phyloP scores from a whole-genome alignment of 176 grass and related monocot genomes.

The Aegilops speltoides region DNA sequence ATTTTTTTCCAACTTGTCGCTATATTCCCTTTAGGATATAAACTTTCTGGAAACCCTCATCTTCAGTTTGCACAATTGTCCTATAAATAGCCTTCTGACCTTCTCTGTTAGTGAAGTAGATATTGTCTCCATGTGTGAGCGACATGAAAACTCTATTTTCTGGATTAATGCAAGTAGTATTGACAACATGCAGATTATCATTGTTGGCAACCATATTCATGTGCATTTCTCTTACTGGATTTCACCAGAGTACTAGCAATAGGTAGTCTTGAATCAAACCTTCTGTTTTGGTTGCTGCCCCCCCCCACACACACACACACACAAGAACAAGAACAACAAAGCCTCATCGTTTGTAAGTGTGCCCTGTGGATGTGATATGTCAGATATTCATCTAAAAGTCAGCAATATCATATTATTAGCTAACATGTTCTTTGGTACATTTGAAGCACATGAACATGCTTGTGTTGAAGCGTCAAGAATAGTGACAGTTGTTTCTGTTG shows the following conservation, averaged over 20 bases:
- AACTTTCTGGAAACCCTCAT: neutral
- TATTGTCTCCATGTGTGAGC: neutral
- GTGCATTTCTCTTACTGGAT: slow-evolving; percentile 5
- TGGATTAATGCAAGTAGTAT: neutral
- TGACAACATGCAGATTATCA: slow-evolving; percentile 9
- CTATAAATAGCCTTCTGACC: neutral
- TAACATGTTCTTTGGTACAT: neutral
- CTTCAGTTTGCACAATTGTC: slow-evolving; percentile 1
- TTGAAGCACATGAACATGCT: neutral
- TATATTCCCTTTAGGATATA: neutral
- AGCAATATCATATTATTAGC: neutral
- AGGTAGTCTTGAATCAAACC: slow-evolving; percentile 8
- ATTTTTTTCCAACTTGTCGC: neutral
- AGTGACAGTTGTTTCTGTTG: neutral
- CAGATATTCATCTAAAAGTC: neutral
- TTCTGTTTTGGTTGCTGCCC: too few relatives aligned
- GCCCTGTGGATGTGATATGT: neutral
- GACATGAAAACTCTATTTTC: slow-evolving; percentile 4
- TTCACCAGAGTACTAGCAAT: neutral
- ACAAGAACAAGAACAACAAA: too few relatives aligned
- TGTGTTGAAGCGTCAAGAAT: neutral
- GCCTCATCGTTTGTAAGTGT: too few relatives aligned
- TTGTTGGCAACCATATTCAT: neutral
- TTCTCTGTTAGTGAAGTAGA: neutral
- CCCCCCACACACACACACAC: too few relatives aligned